phyloP scores from a whole-genome alignment of 1,139 yeast species.

The Lodderomyces margitis region DNA sequence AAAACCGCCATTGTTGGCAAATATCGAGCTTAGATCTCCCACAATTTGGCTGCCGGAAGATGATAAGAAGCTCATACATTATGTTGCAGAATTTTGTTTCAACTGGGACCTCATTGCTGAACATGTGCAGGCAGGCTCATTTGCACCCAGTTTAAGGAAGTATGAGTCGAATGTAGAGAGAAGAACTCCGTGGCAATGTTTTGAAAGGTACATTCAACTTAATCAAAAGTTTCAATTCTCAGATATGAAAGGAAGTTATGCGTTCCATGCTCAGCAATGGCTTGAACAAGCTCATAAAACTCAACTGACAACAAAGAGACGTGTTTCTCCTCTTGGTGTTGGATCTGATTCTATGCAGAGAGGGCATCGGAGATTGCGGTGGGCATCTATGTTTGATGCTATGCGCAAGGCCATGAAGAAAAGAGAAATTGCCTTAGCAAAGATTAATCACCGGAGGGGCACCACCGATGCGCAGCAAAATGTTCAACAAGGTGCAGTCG shows the following conservation, averaged over 20 bases:
- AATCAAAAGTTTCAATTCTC: slow-evolving; percentile 82
- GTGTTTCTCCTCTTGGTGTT: slow-evolving; percentile 89
- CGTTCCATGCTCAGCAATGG: slow-evolving; percentile 87
- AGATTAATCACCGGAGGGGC: slow-evolving; percentile 31
- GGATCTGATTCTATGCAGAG: slow-evolving; percentile 89
- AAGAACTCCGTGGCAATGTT: slow-evolving; percentile 98
- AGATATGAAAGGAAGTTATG: slow-evolving; percentile 86
- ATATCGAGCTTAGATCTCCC: slow-evolving; percentile 79
- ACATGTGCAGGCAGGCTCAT: slow-evolving; percentile 56
- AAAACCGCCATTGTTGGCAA: slow-evolving; percentile 77
- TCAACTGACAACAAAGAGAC: slow-evolving; percentile 80
- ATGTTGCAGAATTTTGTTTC: slow-evolving; percentile 83
- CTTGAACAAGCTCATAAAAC: slow-evolving; percentile 86
- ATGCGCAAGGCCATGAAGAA: slow-evolving; percentile 87
- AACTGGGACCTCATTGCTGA: slow-evolving; percentile 93
- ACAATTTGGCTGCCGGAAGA: slow-evolving; percentile 96
- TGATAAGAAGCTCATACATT: slow-evolving; percentile 73
- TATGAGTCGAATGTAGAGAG: slow-evolving; percentile 88
- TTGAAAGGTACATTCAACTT: slow-evolving; percentile 90
- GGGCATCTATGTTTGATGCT: slow-evolving; percentile 96
- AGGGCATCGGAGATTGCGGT: slow-evolving; percentile 84
- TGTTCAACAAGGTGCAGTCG: slow-evolving; percentile 8
- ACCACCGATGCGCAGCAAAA: slow-evolving; percentile 19
- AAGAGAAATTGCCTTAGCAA: slow-evolving; percentile 57
- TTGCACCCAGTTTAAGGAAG: slow-evolving; percentile 55